Conservation (phyloP, 164 flowering plant genomes). For the Buxus sempervirens region DNA sequence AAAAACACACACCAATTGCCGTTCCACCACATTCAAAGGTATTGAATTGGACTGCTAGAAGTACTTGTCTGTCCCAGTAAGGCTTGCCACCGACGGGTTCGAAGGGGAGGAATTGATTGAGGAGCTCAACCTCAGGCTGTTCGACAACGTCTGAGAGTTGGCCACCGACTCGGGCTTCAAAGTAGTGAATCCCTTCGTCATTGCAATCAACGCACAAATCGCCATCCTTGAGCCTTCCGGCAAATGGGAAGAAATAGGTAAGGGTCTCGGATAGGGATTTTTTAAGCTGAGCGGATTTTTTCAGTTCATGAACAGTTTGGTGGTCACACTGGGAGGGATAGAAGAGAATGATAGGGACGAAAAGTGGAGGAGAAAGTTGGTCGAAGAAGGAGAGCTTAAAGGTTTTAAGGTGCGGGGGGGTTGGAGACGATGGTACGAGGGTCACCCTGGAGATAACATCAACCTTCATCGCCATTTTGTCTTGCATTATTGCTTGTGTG, state of each 20-base stretch:
- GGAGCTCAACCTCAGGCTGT: slow-evolving; percentile 14
- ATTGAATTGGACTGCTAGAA: slow-evolving; percentile 40
- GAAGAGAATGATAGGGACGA: slow-evolving; percentile 36
- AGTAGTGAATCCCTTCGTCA: slow-evolving; percentile 27
- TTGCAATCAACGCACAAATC: slow-evolving; percentile 30
- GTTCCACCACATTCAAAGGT: slow-evolving; percentile 53
- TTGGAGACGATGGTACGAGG: slow-evolving; percentile 34
- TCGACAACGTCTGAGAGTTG: slow-evolving; percentile 13
- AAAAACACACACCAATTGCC: slow-evolving; percentile 44
- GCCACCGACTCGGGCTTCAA: slow-evolving; percentile 19
- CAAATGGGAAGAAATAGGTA: slow-evolving; percentile 32
- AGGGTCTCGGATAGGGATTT: slow-evolving; percentile 27
- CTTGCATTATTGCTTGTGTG: no score
- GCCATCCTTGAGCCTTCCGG: slow-evolving; percentile 31
- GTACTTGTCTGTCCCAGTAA: background rate
- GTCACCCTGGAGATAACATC: slow-evolving; percentile 14
- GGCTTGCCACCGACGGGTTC: background rate
- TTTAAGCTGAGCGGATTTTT: no score
- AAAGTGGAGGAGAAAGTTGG: slow-evolving; percentile 34
- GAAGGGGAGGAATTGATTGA: slow-evolving; percentile 28
- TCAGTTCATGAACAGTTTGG: slow-evolving; percentile 1
- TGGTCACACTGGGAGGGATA: slow-evolving; percentile 10
- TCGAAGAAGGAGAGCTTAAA: slow-evolving; percentile 45
- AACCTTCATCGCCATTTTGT: no score
- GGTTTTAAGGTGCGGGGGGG: slow-evolving; percentile 29